Base-by-base conservation (phyloP, 352 stramenopile genomes). In the Phytophthora pisi region DNA sequence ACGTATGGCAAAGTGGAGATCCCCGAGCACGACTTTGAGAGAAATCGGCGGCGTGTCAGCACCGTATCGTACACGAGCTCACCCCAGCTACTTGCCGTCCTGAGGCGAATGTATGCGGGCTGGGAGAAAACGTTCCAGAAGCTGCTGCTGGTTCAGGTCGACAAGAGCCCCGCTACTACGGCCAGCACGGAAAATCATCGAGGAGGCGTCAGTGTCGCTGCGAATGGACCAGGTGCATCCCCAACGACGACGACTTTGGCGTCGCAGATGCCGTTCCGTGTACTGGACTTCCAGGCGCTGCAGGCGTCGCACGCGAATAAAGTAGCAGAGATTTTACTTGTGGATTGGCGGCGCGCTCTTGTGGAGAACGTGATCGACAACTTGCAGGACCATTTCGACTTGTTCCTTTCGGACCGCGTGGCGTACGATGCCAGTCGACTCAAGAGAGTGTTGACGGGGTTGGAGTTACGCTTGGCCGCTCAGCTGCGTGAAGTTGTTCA, bases 281-380 rank as follows among this genome's bases (percentile, higher is more conserved):
- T 98, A 15, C 57, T 90, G 8, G 87, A 96, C 47, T 98, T 98
- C 61, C 77, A 90, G 18, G 84, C 82, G 2, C 67, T 95, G 18
- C 89, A 97, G 64, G 77, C 78, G 0, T 75, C 81, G 16, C 86
- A 93, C 36, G 83, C 88, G 23, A 92, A 93, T 70, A 93, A 92
- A 42, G 78, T 71, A 0, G 78, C 84, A 0, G 85, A 94, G 70
- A 89, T 93, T 36, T 60, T 96, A 28, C 67, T 92, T 0, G 77
- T 91, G 28, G 94, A 98, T 54, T 98, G 93, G 91, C 81, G 91
- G 13, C 86, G 90, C 9, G 81, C 90, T 2, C 93, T 98, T 34
- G 78, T 95, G 8, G 94, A 98, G 72, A 97, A 96, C 52, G 82
- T 98, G 40, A 95, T 98, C 67, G 94, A 98, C 75, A 97, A 96